These are phyloP conservation scores for Gossypium australe DNA, from an alignment of 345 rosid genomes.

Conservation along the genomic window DNA sequence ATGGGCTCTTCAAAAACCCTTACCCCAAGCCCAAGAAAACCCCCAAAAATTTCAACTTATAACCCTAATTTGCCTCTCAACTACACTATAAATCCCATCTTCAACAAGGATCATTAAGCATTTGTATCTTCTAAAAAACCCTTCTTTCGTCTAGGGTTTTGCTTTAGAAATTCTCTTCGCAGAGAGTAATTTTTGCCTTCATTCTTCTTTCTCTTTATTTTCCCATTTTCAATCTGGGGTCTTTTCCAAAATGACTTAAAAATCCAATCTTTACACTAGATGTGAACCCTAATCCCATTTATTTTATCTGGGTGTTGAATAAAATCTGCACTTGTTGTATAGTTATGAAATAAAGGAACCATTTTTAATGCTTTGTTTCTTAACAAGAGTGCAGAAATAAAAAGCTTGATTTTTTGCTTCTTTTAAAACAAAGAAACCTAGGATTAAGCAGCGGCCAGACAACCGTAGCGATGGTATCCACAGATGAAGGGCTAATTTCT, in stretches of 20 bases:
- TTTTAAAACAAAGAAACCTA: not conserved
- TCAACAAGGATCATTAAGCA: not conserved
- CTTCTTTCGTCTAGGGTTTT: constrained; percentile 12
- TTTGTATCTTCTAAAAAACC: not conserved
- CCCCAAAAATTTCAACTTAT: too few relatives aligned
- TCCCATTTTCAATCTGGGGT: constrained; percentile 18
- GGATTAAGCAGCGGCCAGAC: constrained; percentile 53
- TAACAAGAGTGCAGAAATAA: constrained; percentile 34
- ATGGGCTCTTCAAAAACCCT: not conserved
- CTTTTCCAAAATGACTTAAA: constrained; percentile 25
- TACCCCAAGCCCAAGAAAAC: not conserved
- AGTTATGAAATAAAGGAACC: constrained; percentile 14
- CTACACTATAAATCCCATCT: not conserved
- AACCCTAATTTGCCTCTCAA: not conserved
- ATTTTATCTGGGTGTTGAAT: not conserved
- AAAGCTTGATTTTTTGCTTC: constrained; percentile 26
- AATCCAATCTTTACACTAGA: constrained; percentile 36
- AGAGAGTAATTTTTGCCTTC: not conserved
- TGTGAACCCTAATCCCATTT: constrained; percentile 28
- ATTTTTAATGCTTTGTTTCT: constrained; percentile 15
- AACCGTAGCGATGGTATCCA: constrained; percentile 62
- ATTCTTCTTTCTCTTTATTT: not conserved
- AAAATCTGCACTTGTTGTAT: constrained; percentile 23
- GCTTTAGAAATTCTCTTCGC: not conserved
- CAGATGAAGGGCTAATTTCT: constrained; percentile 30